These are phyloP conservation scores for Corylus americana DNA, from an alignment of 306 rosid genomes.

Conservation along the genomic window DNA sequence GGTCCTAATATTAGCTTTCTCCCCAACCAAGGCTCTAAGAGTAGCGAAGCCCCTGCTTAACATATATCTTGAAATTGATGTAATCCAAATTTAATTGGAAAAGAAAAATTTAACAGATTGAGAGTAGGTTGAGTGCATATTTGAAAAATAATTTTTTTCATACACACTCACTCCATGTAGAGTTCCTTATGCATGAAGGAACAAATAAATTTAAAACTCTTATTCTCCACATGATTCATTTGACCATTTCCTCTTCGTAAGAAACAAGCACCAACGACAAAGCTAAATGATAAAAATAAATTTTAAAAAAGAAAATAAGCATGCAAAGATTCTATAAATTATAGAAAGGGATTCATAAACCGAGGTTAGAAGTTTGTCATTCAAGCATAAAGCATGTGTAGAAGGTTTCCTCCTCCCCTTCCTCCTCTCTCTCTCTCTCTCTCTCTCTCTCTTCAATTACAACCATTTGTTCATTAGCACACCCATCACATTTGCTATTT, in stretches of 20 bases:
- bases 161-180: neutral
- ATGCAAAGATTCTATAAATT: neutral
- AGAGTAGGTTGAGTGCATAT: neutral
- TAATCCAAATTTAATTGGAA: neutral
- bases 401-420: neutral
- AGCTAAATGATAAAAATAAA: neutral
- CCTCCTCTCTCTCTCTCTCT: neutral
- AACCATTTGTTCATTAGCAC: neutral
- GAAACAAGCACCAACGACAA: neutral
- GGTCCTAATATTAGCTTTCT: neutral
- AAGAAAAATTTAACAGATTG: neutral
- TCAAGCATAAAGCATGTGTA: neutral
- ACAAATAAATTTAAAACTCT: neutral
- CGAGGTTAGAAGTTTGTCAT: neutral
- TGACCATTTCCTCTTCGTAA: neutral
- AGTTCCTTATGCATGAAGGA: neutral
- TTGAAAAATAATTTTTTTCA: neutral
- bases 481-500: neutral
- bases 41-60: neutral
- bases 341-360: neutral
- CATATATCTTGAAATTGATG: neutral
- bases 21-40: slow-evolving; percentile 5
- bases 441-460: neutral
- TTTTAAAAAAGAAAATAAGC: neutral
- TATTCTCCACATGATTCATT: neutral